These are phyloP conservation scores for Pestalotiopsis sp. DNA, from an alignment of 2,329 filamentous ascomycete species.

Conservation along the genomic window DNA sequence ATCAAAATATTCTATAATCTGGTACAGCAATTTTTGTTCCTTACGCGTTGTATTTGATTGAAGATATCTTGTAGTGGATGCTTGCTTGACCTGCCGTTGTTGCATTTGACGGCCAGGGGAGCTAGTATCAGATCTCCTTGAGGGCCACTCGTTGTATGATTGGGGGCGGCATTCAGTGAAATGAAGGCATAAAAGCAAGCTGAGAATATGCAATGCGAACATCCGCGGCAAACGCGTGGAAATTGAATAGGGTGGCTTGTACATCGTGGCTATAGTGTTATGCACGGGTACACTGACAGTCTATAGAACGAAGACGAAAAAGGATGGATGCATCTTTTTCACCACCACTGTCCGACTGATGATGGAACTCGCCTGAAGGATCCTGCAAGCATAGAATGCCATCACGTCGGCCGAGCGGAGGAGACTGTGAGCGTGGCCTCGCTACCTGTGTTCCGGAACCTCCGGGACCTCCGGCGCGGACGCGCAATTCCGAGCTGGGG, in stretches of 20 bases:
- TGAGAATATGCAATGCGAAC: not conserved
- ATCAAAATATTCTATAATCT: not conserved
- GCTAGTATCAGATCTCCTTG: not conserved
- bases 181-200: not conserved
- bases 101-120: not conserved
- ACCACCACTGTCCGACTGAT: not conserved
- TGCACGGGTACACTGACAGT: not conserved
- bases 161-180: not conserved
- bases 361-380: not conserved
- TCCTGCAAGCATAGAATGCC: not conserved
- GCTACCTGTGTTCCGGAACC: not conserved
- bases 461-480: not conserved
- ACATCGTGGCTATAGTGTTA: not conserved
- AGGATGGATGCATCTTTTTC: not conserved
- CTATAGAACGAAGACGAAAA: not conserved
- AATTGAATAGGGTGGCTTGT: not conserved
- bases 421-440: not conserved
- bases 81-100: not conserved
- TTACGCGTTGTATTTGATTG: not conserved
- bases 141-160: not conserved
- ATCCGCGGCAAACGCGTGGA: not conserved
- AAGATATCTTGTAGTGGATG: not conserved
- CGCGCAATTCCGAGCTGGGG: not conserved
- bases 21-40: not conserved
- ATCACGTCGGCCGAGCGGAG: not conserved